Conservation (phyloP, 345 rosid genomes). For the Heritiera littoralis region DNA sequence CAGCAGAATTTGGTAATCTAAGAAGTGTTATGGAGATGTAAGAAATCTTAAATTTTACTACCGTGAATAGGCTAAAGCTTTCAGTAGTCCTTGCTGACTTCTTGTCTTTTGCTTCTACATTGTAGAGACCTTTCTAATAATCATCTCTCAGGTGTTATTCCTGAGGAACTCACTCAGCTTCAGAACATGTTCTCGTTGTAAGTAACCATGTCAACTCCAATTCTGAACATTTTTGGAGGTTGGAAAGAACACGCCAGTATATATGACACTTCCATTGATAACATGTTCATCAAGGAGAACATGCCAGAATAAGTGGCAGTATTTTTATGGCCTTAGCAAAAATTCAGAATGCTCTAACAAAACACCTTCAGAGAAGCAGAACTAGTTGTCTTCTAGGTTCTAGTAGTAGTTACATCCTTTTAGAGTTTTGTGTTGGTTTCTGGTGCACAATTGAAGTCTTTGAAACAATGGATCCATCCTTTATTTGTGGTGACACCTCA, state of each 20-base stretch:
- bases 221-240: not conserved
- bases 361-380: not conserved
- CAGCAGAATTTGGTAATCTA: slow-evolving; percentile 85
- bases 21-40: slow-evolving; percentile 93
- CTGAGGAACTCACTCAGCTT: slow-evolving; percentile 78
- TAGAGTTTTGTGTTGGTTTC: not conserved
- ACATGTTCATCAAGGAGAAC: not conserved
- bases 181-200: slow-evolving; percentile 71
- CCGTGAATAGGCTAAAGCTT: not conserved
- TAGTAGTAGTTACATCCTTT: not conserved
- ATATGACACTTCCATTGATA: not conserved
- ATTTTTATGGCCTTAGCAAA: not conserved
- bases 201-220: slow-evolving; percentile 27
- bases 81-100: slow-evolving; percentile 23
- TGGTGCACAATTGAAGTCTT: not conserved
- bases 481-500: not conserved
- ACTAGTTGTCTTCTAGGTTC: not conserved
- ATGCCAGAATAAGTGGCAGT: not conserved
- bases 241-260: not conserved
- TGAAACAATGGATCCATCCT: not conserved
- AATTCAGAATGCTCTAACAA: not conserved
- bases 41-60: slow-evolving; percentile 26
- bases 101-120: slow-evolving; percentile 17
- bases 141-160: slow-evolving; percentile 75
- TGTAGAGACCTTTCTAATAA: slow-evolving; percentile 89